These are phyloP conservation scores for Tranzscheliella williamsii DNA, from an alignment of 1,284 basidiomycete genomes.

Conservation along the genomic window DNA sequence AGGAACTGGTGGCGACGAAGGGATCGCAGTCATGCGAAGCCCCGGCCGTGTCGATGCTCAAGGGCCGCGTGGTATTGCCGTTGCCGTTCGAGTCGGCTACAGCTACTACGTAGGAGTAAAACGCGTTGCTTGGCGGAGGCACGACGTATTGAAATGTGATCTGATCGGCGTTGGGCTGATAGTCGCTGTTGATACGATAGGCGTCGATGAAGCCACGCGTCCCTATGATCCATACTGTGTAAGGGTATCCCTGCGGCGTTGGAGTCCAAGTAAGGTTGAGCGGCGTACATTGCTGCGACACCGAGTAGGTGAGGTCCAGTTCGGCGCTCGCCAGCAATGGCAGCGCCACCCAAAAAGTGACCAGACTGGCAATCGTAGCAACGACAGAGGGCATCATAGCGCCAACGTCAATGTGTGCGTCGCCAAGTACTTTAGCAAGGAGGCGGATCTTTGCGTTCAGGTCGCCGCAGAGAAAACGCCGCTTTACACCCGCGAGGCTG, in stretches of 20 bases:
- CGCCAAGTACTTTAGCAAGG: too few relatives aligned
- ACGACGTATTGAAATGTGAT: conserved; percentile 45
- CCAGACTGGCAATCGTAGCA: too few relatives aligned
- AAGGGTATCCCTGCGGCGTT: conserved; percentile 15
- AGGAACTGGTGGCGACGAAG: conserved; percentile 25
- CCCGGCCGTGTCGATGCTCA: conserved; percentile 12
- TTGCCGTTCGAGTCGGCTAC: conserved; percentile 35
- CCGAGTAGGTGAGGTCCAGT: conserved; percentile 20
- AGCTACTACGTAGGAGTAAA: conserved; percentile 27
- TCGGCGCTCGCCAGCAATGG: conserved; percentile 4
- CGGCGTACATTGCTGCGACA: conserved; percentile 41
- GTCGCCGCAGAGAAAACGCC: too few relatives aligned
- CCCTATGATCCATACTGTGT: conserved; percentile 40
- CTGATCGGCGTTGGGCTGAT: conserved; percentile 22
- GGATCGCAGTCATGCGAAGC: conserved; percentile 19
- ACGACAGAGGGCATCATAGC: too few relatives aligned
- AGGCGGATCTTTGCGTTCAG: too few relatives aligned
- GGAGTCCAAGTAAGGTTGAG: conserved; percentile 47
- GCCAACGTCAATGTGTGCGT: too few relatives aligned
- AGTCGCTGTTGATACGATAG: conserved; percentile 33
- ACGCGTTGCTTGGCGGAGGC: conserved; percentile 21
- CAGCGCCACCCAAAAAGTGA: conserved; percentile 3
- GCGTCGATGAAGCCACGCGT: conserved; percentile 34
- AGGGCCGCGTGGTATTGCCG: conserved; percentile 34
- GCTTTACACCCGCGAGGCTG: too few relatives aligned